These are phyloP conservation scores for Diospyros lotus DNA, from an alignment of 148 eudicot species.

Conservation along the genomic window DNA sequence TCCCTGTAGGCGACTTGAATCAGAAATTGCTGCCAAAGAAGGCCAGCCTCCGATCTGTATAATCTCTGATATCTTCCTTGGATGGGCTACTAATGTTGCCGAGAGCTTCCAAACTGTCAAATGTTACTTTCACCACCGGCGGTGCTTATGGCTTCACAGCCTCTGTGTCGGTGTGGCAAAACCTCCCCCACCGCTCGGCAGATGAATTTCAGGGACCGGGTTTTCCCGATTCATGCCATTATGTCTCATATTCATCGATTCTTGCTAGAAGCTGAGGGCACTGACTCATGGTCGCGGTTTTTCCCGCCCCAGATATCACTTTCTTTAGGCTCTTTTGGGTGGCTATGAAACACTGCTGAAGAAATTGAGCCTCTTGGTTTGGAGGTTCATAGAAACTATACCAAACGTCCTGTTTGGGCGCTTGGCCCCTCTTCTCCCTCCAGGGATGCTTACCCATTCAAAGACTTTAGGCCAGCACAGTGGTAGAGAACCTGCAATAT, in stretches of 20 bases:
- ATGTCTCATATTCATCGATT: constrained; percentile 48
- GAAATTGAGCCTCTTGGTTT: constrained; percentile 70
- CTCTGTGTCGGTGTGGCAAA: constrained; percentile 47
- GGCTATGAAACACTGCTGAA: constrained; percentile 61
- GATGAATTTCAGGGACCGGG: constrained; percentile 55
- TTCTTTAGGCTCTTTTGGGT: constrained; percentile 38
- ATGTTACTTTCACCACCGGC: constrained; percentile 56
- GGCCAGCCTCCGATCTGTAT: constrained; percentile 49
- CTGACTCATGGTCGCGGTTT: constrained; percentile 55
- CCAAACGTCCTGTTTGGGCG: constrained; percentile 54
- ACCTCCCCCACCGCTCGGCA: constrained; percentile 48
- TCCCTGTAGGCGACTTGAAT: constrained; percentile 20
- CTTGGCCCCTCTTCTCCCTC: constrained; percentile 58
- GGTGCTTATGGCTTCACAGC: constrained; percentile 82
- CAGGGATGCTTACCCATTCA: constrained; percentile 7
- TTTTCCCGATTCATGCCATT: constrained; percentile 46
- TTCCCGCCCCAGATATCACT: constrained; percentile 44
- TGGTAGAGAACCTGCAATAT: constrained; percentile 27
- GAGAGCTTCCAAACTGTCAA: constrained; percentile 25
- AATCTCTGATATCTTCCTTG: constrained; percentile 52
- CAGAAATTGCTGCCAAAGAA: constrained; percentile 19
- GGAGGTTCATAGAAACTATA: constrained; percentile 28
- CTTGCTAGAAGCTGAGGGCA: constrained; percentile 51
- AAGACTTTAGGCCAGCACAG: neutral
- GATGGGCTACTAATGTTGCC: constrained; percentile 64